phyloP scores from a whole-genome alignment of 176 grass and related monocot species.

The Oryza meyeriana region DNA sequence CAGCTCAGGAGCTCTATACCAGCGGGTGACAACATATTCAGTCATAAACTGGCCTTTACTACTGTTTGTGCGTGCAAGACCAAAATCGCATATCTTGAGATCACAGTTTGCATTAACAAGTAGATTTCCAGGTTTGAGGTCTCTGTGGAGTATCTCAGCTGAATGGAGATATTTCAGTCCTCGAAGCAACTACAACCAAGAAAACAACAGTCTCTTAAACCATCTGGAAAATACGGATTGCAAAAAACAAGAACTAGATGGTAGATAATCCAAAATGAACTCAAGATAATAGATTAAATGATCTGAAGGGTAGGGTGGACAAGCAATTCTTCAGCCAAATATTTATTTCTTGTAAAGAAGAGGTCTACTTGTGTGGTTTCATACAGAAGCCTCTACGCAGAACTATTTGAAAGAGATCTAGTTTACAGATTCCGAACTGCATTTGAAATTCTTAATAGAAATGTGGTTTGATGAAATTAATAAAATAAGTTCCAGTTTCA shows the following conservation, averaged over 20 bases:
- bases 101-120: slow-evolving; percentile 62
- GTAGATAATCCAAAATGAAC: not conserved
- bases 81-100: slow-evolving; percentile 70
- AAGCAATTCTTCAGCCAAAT: not conserved
- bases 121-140: slow-evolving; percentile 64
- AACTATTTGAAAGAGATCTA: slow-evolving; percentile 8
- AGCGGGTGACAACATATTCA: slow-evolving; percentile 60
- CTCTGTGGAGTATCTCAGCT: slow-evolving; percentile 65
- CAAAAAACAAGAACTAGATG: slow-evolving; percentile 1
- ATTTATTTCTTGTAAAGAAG: slow-evolving; percentile 6
- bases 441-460: not conserved
- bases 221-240: not conserved
- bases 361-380: not conserved
- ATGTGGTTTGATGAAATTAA: not conserved
- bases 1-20: slow-evolving; percentile 60
- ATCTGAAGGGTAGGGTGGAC: not conserved
- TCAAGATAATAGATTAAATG: not conserved
- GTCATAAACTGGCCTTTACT: slow-evolving; percentile 65
- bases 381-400: not conserved
- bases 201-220: not conserved
- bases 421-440: not conserved
- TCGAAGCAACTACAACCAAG: slow-evolving; percentile 41
- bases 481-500: slow-evolving; percentile 8
- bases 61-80: slow-evolving; percentile 57
- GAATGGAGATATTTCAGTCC: slow-evolving; percentile 66